A percentile compares a stretch with the other conserved stretches of the same genome.
Evolutionary conservation across 805 yeast species (phyloP).

Genomic region (Cyberlindnera japonica): DNA sequence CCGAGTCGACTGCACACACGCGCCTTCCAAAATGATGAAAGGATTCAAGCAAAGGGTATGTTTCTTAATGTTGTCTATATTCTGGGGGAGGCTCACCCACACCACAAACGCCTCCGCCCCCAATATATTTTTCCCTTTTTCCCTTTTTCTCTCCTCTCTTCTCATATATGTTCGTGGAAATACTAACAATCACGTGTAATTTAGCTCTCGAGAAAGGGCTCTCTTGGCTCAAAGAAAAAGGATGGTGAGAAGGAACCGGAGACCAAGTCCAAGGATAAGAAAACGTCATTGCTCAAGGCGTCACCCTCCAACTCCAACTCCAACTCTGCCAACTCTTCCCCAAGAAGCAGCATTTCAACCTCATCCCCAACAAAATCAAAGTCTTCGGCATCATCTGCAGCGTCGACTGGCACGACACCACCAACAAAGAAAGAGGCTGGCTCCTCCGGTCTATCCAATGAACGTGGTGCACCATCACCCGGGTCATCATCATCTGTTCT

Average conservation of each 20-base stretch:
- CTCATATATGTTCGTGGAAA: too few species aligned
- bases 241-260: constrained; percentile 39
- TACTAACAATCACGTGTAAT: constrained; percentile 15
- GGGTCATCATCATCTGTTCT: constrained; percentile 1
- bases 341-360: constrained; percentile 23
- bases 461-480: not conserved
- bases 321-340: constrained; percentile 25
- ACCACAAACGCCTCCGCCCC: too few species aligned
- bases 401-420: constrained; percentile 1
- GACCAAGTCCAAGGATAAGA: constrained; percentile 19
- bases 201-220: constrained; percentile 30
- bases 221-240: constrained; percentile 35
- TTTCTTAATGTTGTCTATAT: not conserved
- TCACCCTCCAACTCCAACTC: constrained; percentile 17
- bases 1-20: too few species aligned
- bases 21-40: constrained; percentile 67
- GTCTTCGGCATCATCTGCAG: constrained; percentile 10
- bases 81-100: not conserved
- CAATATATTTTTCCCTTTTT: constrained; percentile 8
- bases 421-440: constrained; percentile 3
- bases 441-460: constrained; percentile 4
- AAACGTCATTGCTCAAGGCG: constrained; percentile 11
- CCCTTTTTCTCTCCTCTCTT: not conserved
- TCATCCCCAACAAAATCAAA: constrained; percentile 19
- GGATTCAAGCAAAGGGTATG: constrained; percentile 62